Evolutionary conservation across 2,329 filamentous ascomycete species (phyloP).

Genomic region (Trichoderma polysporum): DNA sequence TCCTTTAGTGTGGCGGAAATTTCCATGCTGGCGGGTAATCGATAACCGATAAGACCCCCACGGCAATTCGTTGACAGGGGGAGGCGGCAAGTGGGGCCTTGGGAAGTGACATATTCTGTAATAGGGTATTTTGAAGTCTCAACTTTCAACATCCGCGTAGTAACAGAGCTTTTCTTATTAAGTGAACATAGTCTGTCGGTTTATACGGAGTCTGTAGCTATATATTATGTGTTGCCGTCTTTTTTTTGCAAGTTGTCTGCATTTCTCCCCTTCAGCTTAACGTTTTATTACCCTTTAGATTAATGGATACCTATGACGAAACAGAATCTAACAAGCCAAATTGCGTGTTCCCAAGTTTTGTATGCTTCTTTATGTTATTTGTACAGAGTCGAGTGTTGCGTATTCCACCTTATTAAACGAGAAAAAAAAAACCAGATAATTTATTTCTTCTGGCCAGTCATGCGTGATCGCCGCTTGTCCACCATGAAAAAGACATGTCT

Average conservation of each 20-base stretch:
- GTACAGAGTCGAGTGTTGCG: background rate
- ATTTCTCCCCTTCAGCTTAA: too few species aligned
- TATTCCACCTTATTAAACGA: background rate
- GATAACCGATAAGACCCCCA: conserved; percentile 5
- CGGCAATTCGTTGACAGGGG: background rate
- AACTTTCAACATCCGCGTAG: too few species aligned
- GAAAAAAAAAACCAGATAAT: background rate
- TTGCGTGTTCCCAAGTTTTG: too few species aligned
- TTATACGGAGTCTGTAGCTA: background rate
- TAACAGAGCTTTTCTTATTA: too few species aligned
- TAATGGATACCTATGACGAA: too few species aligned
- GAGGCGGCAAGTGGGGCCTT: conserved; percentile 1
- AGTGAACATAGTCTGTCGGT: background rate
- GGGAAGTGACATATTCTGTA: background rate
- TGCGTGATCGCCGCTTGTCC: background rate
- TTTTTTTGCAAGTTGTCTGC: too few species aligned
- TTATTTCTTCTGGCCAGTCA: background rate
- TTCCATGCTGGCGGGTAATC: conserved; percentile 3
- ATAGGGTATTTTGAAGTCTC: background rate
- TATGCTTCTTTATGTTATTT: too few species aligned
- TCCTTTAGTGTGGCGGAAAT: conserved; percentile 16
- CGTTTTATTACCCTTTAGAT: too few species aligned
- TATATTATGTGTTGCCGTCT: too few species aligned
- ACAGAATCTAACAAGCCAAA: too few species aligned
- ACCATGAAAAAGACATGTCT: conserved; percentile 13